Evolutionary conservation across 2,329 filamentous ascomycete genomes (phyloP).

Genomic region (Beauveria brongniartii): DNA sequence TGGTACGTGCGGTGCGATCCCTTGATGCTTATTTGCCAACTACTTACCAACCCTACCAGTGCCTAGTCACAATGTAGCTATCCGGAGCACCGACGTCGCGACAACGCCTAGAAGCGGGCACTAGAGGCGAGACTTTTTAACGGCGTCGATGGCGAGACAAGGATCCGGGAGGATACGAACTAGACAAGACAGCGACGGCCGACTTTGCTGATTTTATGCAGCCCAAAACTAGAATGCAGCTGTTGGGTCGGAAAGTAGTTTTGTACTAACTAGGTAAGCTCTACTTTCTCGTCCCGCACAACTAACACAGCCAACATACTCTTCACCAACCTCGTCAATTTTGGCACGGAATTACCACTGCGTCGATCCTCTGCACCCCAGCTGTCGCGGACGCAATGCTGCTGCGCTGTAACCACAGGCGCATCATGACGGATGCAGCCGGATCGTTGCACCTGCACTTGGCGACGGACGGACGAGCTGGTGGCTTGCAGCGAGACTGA

Average conservation of each 20-base stretch:
- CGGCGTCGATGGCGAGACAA: not conserved
- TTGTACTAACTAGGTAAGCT: too few relatives aligned
- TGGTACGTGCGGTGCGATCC: not conserved
- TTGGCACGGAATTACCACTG: not conserved
- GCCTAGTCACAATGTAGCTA: not conserved
- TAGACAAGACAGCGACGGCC: not conserved
- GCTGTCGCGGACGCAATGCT: not conserved
- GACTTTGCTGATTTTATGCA: not conserved
- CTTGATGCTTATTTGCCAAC: not conserved
- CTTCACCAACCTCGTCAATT: not conserved
- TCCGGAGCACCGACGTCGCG: not conserved
- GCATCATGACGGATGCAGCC: not conserved
- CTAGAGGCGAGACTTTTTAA: not conserved
- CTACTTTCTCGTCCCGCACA: too few relatives aligned
- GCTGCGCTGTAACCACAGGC: not conserved
- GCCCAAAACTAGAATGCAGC: too few relatives aligned
- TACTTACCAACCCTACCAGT: not conserved
- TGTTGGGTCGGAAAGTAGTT: too few relatives aligned
- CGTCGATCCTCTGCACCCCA: conserved; percentile 1
- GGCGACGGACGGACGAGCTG: too few relatives aligned
- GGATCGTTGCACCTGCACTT: not conserved
- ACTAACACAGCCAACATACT: too few relatives aligned
- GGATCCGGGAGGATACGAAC: not conserved
- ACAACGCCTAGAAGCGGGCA: not conserved
- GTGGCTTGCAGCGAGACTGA: too few relatives aligned